phyloP scores from a whole-genome alignment of 208 protist species.

The Trypanosoma avium region DNA sequence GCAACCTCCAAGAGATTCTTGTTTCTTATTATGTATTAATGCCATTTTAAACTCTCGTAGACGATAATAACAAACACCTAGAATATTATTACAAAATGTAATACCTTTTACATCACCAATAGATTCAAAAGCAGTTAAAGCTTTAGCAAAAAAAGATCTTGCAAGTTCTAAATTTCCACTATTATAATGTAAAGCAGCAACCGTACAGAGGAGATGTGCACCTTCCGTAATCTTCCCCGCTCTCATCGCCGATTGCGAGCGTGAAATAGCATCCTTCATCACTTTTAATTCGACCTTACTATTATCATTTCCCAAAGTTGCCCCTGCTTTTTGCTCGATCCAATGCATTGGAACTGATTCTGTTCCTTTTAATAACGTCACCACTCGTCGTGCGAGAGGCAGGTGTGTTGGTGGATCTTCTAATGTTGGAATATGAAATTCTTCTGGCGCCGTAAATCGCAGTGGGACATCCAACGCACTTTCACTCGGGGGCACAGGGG shows the following conservation, averaged over 20 bases:
- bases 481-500: constrained; percentile 47
- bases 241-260: constrained; percentile 60
- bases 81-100: constrained; percentile 83
- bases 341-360: constrained; percentile 56
- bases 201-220: constrained; percentile 52
- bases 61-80: constrained; percentile 77
- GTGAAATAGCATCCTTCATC: constrained; percentile 61
- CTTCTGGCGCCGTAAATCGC: constrained; percentile 70
- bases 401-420: constrained; percentile 65
- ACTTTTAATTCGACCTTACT: constrained; percentile 37
- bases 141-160: constrained; percentile 46
- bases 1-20: constrained; percentile 72
- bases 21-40: constrained; percentile 83
- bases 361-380: constrained; percentile 67
- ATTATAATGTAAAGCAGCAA: constrained; percentile 82
- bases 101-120: constrained; percentile 52
- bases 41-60: constrained; percentile 73
- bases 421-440: constrained; percentile 61
- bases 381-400: constrained; percentile 62
- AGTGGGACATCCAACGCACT: constrained; percentile 80
- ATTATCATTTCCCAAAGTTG: constrained; percentile 8
- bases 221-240: constrained; percentile 46
- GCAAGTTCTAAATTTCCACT: constrained; percentile 77
- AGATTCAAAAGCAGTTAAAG: constrained; percentile 54
- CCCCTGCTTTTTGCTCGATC: constrained; percentile 16